Evolutionary conservation across 768 basidiomycete species (phyloP).

Genomic region (Coprinopsis cinerea): DNA sequence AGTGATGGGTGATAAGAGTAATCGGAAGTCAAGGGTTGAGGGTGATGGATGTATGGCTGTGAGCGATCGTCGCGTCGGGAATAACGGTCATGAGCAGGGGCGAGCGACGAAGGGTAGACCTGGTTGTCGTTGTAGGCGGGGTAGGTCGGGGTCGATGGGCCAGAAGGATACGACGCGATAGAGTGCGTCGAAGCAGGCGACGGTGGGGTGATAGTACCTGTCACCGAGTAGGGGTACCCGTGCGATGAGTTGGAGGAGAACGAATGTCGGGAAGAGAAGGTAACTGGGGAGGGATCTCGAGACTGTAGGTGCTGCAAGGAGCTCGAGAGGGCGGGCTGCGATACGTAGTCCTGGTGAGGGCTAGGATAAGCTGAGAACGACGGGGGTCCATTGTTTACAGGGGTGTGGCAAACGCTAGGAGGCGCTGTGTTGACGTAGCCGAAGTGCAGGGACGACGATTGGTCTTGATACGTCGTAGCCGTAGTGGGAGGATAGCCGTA

Average conservation of each 20-base stretch:
- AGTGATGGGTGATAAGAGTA: conserved; percentile 38
- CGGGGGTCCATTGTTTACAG: conserved; percentile 11
- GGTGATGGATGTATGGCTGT: conserved; percentile 36
- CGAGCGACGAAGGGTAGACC: conserved; percentile 44
- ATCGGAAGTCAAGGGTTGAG: conserved; percentile 30
- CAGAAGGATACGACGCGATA: conserved; percentile 37
- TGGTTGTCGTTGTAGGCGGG: conserved; percentile 41
- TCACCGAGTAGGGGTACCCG: conserved; percentile 29
- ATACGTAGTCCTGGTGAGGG: conserved; percentile 23
- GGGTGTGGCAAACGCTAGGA: conserved; percentile 21
- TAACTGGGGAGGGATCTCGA: conserved; percentile 21
- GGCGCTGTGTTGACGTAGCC: conserved; percentile 26
- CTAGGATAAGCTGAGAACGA: conserved; percentile 31
- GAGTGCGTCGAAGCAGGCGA: conserved; percentile 51
- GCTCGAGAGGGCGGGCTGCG: conserved; percentile 12
- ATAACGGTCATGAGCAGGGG: conserved; percentile 45
- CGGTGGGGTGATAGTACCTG: conserved; percentile 32
- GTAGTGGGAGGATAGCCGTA: conserved; percentile 10
- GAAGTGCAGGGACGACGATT: conserved; percentile 31
- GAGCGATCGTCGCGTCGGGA: conserved; percentile 28
- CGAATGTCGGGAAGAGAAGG: conserved; percentile 48
- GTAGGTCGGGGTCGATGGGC: conserved; percentile 41
- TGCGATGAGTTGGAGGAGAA: conserved; percentile 50
- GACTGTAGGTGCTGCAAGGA: conserved; percentile 10
- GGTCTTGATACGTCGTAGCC: conserved; percentile 41